Conservation (phyloP, 306 rosid species). For the Ormosia semicastrata region DNA sequence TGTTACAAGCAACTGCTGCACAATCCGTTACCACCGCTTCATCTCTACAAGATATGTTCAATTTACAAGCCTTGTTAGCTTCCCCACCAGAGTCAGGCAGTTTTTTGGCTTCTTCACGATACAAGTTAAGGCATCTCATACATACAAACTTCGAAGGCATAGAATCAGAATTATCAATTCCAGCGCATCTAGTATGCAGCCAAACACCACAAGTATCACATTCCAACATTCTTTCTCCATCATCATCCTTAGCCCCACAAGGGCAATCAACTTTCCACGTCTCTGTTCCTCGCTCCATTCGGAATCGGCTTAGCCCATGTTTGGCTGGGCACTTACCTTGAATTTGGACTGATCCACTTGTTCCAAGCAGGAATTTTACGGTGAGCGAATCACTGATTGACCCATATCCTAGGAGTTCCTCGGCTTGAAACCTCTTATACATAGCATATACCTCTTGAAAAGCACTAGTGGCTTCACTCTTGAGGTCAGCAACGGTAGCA, state of each 20-base stretch:
- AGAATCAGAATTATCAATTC: slow-evolving; percentile 41
- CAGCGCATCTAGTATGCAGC: slow-evolving; percentile 78
- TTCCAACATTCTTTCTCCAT: slow-evolving; percentile 77
- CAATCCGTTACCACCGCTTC: slow-evolving; percentile 29
- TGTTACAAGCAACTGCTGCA: slow-evolving; percentile 30
- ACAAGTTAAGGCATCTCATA: slow-evolving; percentile 4
- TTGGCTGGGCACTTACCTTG: slow-evolving; percentile 54
- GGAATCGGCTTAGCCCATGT: slow-evolving; percentile 51
- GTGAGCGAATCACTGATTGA: slow-evolving; percentile 44
- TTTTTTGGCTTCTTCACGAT: background rate
- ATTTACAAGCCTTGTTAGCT: background rate
- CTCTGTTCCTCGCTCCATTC: slow-evolving; percentile 72
- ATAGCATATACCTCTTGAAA: slow-evolving; percentile 71
- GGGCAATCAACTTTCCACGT: slow-evolving; percentile 68
- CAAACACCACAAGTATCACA: slow-evolving; percentile 78
- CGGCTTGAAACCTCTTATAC: slow-evolving; percentile 63
- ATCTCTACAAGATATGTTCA: slow-evolving; percentile 12
- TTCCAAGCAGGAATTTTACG: slow-evolving; percentile 50
- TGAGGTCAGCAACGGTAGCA: slow-evolving; percentile 61
- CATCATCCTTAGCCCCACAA: slow-evolving; percentile 78
- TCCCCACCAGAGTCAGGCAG: background rate
- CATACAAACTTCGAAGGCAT: slow-evolving; percentile 57
- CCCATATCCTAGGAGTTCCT: slow-evolving; percentile 49
- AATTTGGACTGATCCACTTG: slow-evolving; percentile 40
- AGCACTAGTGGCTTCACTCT: slow-evolving; percentile 39